Conservation (phyloP, 768 basidiomycete genomes). For the Wakefieldia striispora region DNA sequence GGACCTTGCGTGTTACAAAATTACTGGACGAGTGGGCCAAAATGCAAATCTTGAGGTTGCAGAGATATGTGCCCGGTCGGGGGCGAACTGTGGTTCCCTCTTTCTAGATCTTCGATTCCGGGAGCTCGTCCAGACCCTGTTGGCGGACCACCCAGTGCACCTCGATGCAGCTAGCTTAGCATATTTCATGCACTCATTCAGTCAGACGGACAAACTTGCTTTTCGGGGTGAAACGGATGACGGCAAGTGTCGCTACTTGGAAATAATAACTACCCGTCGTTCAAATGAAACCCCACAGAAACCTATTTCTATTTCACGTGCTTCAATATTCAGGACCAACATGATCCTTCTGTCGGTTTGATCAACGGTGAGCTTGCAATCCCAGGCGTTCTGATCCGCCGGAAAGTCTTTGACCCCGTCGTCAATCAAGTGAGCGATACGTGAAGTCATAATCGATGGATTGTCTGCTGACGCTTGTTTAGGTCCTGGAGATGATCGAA, state of each 20-base stretch:
- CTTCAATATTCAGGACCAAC: conserved; percentile 82
- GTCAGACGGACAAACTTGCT: conserved; percentile 82
- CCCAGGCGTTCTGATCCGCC: conserved; percentile 73
- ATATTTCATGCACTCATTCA: conserved; percentile 87
- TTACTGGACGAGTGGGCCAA: conserved; percentile 76
- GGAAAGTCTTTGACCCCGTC: conserved; percentile 87
- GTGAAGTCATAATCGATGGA: conserved; percentile 5
- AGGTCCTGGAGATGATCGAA: conserved; percentile 80
- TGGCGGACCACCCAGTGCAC: conserved; percentile 83
- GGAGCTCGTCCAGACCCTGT: conserved; percentile 72
- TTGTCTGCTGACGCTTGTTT: conserved; percentile 10
- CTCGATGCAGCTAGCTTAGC: conserved; percentile 79
- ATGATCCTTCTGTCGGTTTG: conserved; percentile 77
- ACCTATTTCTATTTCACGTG: conserved; percentile 87
- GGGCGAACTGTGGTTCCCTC: conserved; percentile 83
- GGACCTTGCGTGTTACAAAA: conserved; percentile 63
- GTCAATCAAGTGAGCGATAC: conserved; percentile 58
- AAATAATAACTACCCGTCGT: background rate
- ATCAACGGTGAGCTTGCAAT: conserved; percentile 82
- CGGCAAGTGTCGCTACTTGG: conserved; percentile 39
- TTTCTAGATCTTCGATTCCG: conserved; percentile 87
- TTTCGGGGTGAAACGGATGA: conserved; percentile 76
- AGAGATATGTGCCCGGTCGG: conserved; percentile 85
- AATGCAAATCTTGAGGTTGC: conserved; percentile 85
- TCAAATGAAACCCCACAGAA: conserved; percentile 42